These are phyloP conservation scores for Neocatenulostroma microsporum DNA, from an alignment of 2,329 filamentous ascomycete species.

Conservation along the genomic window DNA sequence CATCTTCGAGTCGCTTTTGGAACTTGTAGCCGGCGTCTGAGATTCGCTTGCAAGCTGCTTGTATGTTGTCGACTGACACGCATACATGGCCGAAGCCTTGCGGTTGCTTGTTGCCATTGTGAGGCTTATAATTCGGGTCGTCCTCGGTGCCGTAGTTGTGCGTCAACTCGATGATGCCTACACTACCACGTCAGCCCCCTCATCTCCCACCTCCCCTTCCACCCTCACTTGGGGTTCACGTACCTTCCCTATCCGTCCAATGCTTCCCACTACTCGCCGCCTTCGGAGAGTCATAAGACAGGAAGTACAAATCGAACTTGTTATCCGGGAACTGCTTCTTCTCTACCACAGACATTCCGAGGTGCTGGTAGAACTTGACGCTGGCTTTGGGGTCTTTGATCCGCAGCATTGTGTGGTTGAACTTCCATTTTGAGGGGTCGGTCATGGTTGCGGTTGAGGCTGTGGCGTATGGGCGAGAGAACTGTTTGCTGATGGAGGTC, in stretches of 20 bases:
- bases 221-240: no score
- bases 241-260: constrained; percentile 64
- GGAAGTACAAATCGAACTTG: constrained; percentile 94
- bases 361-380: constrained; percentile 89
- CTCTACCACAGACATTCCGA: constrained; percentile 78
- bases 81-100: constrained; percentile 80
- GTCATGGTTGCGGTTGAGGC: constrained; percentile 45
- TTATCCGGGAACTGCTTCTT: constrained; percentile 74
- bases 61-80: constrained; percentile 44
- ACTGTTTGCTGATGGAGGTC: constrained; percentile 9
- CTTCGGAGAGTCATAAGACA: constrained; percentile 73
- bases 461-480: constrained; percentile 12
- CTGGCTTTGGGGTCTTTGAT: constrained; percentile 81
- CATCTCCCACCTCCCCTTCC: no score
- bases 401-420: constrained; percentile 54
- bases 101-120: constrained; percentile 89
- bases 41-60: constrained; percentile 80
- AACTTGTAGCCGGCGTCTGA: constrained; percentile 88
- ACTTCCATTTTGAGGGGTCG: constrained; percentile 56
- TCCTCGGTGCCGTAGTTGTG: constrained; percentile 83
- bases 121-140: constrained; percentile 69
- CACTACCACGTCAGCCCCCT: no score
- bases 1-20: constrained; percentile 89
- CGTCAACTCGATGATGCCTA: constrained; percentile 79
- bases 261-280: constrained; percentile 67